Percentiles rank a stretch among this genome's conserved stretches.
phyloP scores from a whole-genome alignment of 768 basidiomycete genomes.

The Macrolepiota albuminosa region DNA sequence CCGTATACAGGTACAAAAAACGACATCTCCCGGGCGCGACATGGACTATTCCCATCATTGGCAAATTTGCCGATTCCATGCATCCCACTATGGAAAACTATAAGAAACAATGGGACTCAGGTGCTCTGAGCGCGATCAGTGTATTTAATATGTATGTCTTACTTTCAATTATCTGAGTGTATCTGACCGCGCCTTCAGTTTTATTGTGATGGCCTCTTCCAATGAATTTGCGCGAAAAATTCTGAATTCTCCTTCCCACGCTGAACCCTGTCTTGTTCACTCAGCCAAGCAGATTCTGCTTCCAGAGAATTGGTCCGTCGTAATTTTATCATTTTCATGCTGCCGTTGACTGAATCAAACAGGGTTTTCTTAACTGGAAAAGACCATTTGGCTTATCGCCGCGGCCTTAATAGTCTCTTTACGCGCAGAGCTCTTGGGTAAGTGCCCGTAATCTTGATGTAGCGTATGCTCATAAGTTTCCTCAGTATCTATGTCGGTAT shows the following conservation, averaged over 20 bases:
- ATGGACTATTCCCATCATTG: slow-evolving; percentile 98
- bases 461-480: background rate
- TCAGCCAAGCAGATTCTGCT: slow-evolving; percentile 85
- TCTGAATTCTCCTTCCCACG: slow-evolving; percentile 86
- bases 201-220: slow-evolving; percentile 96
- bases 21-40: slow-evolving; percentile 76
- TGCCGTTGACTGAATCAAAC: slow-evolving; percentile 3
- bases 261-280: slow-evolving; percentile 92
- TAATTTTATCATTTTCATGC: background rate
- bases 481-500: slow-evolving; percentile 75
- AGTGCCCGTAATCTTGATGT: slow-evolving; percentile 12
- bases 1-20: slow-evolving; percentile 87
- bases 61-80: slow-evolving; percentile 91
- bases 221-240: slow-evolving; percentile 94
- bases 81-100: slow-evolving; percentile 90
- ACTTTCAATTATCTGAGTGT: background rate
- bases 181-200: slow-evolving; percentile 45
- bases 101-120: slow-evolving; percentile 88
- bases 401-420: slow-evolving; percentile 85
- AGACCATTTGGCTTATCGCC: slow-evolving; percentile 89
- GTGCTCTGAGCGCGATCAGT: slow-evolving; percentile 81
- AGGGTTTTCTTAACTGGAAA: slow-evolving; percentile 99
- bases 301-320: slow-evolving; percentile 77
- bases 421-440: slow-evolving; percentile 91
- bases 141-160: slow-evolving; percentile 93